Base-by-base conservation (phyloP, 2,329 filamentous ascomycete species). In the Neospermospora avenae region DNA sequence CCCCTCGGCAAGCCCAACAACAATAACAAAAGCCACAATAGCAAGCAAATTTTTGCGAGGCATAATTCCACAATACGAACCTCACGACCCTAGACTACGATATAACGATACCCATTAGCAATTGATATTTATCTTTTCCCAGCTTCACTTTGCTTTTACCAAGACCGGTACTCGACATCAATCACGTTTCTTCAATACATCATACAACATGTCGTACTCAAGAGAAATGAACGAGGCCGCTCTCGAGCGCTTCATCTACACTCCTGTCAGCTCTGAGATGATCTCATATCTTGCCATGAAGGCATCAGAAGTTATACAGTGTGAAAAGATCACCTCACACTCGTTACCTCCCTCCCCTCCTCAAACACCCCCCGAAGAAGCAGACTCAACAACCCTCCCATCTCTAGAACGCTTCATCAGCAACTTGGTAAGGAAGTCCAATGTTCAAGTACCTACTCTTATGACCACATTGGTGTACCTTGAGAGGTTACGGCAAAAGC, bases 381-480 rank as follows among this genome's bases (percentile, higher is more conserved):
- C 59, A 14, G 45, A 58, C 44, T 25, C 60, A 20, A 54, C 62
- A 18, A 41, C 63, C 58, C 80, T 99, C 34, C 95, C 95, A 3
- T 87, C 89, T 0, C 80, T 98, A 37, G 91, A 96, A 75, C 84
- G 87, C 60, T 99, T 98, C 81, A 98, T 99, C 77, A 88, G 85
- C 54, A 91, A 92, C 65, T 83, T 99, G 31, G 93, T 98, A 63
- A 85, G 91, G 72, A 89, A 90, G 62, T 98, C 93, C 67, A 96
- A 97, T 75, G 95, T 98, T 31, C 93, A 98, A 80, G 93, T 97
- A 56, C 91, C 95, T 13, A 99, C 95, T 7, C 84, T 99, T 68
- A 98, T 99, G 95, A 93, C 91, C 37, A 93, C 93, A 7, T 84
- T 99, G 42, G 92, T 98, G 74, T 99, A 97, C 81, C 87, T 99